Base-by-base conservation (phyloP, 176 grass and related monocot genomes). In the Zoysia japonica region DNA sequence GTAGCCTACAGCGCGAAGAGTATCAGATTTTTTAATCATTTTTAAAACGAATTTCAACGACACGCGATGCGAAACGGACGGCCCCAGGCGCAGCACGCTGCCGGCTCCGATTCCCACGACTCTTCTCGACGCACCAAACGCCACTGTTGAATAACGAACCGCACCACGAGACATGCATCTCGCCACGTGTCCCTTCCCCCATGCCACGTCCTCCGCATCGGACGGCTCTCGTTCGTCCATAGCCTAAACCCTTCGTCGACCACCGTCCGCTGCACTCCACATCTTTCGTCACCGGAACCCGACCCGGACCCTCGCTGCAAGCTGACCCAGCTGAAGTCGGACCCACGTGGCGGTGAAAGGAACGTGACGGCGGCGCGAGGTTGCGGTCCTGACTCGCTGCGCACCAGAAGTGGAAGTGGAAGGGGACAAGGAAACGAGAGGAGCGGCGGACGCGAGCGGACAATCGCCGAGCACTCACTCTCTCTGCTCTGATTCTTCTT, bases 311-410 rank as follows among this genome's bases (percentile, higher is more conserved):
- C 7, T 16, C 62, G 9, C 76, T 67, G 63, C 20, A 1, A 0
- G 36, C 2, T 0, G 66, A 4, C 71, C 75, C 71, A 38, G 14
- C 39, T 0, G 0, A 0, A 0, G 0, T 1, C 1, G 0, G 9
- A 5, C 75, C 19, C 45, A n/a, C 59, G 13, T 65, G 78, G 59
- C 54, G 74, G 0, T 5, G 40, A 36, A 1, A 4, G 1, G 0
- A 0, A 1, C 3, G 3, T 11, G 0, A 0, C 42, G 11, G 49
- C 14, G 7, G n/a, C 35, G 19, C n/a, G 1, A 41, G 61, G 47
- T 70, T 48, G 19, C 47, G 37, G 53, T 70, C 82, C 43, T 67
- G 49, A 2, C 54, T 39, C 47, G 54, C 57, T 16, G 39, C 48
- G 8, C 45, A 36, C 13, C 17, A 83, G 20, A 36, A 61, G 38